Conservation (phyloP, 345 rosid genomes). For the Turritis glabra region DNA sequence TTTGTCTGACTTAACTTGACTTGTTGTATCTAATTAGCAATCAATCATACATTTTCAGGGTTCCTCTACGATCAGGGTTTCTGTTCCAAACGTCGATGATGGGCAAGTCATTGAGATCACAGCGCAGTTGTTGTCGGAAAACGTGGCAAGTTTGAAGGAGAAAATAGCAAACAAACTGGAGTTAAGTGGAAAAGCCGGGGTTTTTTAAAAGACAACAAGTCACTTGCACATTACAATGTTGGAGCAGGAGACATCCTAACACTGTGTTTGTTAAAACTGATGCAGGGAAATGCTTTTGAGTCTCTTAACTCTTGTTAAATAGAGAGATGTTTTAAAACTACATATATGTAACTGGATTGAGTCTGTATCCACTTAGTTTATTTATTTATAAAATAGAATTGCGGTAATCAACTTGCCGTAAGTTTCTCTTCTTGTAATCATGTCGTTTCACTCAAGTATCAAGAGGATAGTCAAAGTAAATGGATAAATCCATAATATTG, state of each 20-base stretch:
- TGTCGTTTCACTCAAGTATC: too few relatives aligned
- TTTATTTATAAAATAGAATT: too few relatives aligned
- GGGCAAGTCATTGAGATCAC: slow-evolving; percentile 43
- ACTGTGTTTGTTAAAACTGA: not conserved
- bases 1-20: too few relatives aligned
- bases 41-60: slow-evolving; percentile 50
- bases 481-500: too few relatives aligned
- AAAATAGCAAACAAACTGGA: slow-evolving; percentile 74
- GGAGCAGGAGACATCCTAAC: not conserved
- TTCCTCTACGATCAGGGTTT: slow-evolving; percentile 50
- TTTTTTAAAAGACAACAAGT: slow-evolving; percentile 56
- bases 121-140: slow-evolving; percentile 59
- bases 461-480: too few relatives aligned
- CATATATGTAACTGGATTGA: too few relatives aligned
- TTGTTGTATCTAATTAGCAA: slow-evolving; percentile 27
- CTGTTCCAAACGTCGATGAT: slow-evolving; percentile 39
- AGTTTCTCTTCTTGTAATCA: too few relatives aligned
- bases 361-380: too few relatives aligned
- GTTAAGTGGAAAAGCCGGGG: slow-evolving; percentile 65
- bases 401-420: too few relatives aligned
- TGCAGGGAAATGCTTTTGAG: not conserved
- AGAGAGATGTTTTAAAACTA: too few relatives aligned
- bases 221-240: not conserved
- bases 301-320: not conserved
- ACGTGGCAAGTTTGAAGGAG: slow-evolving; percentile 71